These are phyloP conservation scores for Candida vartiovaarae DNA, from an alignment of 805 yeast species.

Conservation along the genomic window DNA sequence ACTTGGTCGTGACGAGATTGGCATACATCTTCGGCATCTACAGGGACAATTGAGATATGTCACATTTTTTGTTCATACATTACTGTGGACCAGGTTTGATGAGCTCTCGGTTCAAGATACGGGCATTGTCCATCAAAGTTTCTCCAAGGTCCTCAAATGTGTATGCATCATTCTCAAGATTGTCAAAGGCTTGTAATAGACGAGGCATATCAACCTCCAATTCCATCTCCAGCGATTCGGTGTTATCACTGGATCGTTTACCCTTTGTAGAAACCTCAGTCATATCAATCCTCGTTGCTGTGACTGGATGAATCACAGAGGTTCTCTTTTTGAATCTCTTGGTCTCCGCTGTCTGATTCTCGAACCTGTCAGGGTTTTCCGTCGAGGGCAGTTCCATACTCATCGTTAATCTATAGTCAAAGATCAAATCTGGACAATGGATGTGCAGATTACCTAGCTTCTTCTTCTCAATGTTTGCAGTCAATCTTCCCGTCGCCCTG, in stretches of 20 bases:
- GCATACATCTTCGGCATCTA: slow-evolving; percentile 86
- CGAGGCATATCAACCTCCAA: slow-evolving; percentile 42
- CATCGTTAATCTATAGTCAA: slow-evolving; percentile 71
- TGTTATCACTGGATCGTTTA: slow-evolving; percentile 21
- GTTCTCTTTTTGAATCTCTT: slow-evolving; percentile 67
- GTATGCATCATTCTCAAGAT: slow-evolving; percentile 37
- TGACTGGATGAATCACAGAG: slow-evolving; percentile 66
- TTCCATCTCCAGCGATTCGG: slow-evolving; percentile 39
- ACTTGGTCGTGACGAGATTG: slow-evolving; percentile 80
- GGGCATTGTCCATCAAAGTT: slow-evolving; percentile 53
- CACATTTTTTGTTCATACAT: background rate
- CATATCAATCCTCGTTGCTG: slow-evolving; percentile 66
- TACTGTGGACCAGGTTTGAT: slow-evolving; percentile 8
- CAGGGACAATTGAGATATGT: slow-evolving; percentile 26
- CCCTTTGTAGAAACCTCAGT: slow-evolving; percentile 43
- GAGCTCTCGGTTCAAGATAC: slow-evolving; percentile 28
- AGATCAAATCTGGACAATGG: slow-evolving; percentile 67
- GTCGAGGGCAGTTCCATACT: slow-evolving; percentile 71
- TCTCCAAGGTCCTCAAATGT: slow-evolving; percentile 54
- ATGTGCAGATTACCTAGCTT: slow-evolving; percentile 67
- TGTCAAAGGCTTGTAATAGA: slow-evolving; percentile 33
- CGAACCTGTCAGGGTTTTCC: slow-evolving; percentile 47
- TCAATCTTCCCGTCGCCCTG: slow-evolving; percentile 55
- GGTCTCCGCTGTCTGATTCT: slow-evolving; percentile 44
- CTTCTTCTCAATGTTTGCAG: slow-evolving; percentile 65